Conservation (phyloP, 1,284 basidiomycete genomes). For the Naganishia albida region DNA sequence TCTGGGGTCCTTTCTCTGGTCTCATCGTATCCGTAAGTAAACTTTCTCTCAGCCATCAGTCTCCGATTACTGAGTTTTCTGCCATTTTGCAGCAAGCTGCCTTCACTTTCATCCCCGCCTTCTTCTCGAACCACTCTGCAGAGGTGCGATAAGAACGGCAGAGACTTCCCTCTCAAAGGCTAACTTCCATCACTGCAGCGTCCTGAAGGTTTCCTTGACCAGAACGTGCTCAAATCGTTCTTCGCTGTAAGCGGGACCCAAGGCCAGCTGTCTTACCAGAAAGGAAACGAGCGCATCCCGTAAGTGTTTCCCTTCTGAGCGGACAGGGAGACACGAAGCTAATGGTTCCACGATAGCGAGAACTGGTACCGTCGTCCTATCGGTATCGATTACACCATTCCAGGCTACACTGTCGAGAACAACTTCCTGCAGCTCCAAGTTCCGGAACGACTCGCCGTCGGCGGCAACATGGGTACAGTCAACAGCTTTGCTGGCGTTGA, state of each 20-base stretch:
- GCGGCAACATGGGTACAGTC: constrained; percentile 36
- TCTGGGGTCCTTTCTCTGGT: constrained; percentile 25
- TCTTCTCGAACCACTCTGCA: constrained; percentile 29
- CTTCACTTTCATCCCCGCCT: constrained; percentile 25
- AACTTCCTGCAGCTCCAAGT: constrained; percentile 18
- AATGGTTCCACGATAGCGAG: neutral
- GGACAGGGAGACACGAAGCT: neutral
- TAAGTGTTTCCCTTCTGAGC: constrained; percentile 5
- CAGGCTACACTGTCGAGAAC: constrained; percentile 23
- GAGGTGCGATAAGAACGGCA: neutral
- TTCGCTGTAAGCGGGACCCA: constrained; percentile 28
- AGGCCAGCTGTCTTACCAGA: constrained; percentile 7
- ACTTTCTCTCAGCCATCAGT: neutral
- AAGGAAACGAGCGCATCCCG: constrained; percentile 27
- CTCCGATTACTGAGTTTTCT: neutral
- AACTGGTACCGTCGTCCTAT: constrained; percentile 36
- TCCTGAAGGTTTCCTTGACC: constrained; percentile 23
- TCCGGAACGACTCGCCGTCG: constrained; percentile 34
- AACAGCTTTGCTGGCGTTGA: constrained; percentile 37
- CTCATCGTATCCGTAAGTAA: constrained; percentile 19
- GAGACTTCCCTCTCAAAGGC: too few species aligned
- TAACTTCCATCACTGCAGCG: neutral
- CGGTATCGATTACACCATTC: constrained; percentile 34
- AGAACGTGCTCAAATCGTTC: constrained; percentile 26
- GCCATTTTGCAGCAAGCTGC: constrained; percentile 16